Evolutionary conservation across 768 basidiomycete genomes (phyloP), one percentile per base, ranked within the genome.

Genomic region (Clitopilus hobsonii): DNA sequence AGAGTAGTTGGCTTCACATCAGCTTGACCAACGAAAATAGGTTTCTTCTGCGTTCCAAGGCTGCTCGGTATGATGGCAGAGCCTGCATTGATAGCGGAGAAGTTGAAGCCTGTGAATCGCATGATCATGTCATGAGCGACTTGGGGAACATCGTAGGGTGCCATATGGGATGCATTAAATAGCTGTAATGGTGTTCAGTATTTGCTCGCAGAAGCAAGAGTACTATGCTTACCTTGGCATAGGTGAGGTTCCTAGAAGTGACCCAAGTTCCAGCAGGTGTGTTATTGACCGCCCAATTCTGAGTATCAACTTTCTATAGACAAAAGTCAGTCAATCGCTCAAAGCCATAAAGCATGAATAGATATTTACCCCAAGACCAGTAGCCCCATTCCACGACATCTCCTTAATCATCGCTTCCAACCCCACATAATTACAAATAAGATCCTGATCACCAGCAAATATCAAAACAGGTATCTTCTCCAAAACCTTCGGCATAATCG

Each of bases 51-150:
- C 6, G 77, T 76, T 11, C 95, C 97, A 24, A 99, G 77, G 32
- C 81, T 83, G 56, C 89, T 92, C 13, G 92, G 87, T 54, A 95
- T 88, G 51, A 72, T 77, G 2, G 92, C 93, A 0, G 91, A 86
- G 27, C 89, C 86, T 22, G 89, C 93, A 1, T 86, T 75, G 55
- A 98, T 80, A 1, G 84, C 79, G 23, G 87, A 81, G 62, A 96
- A 91, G 73, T 98, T 88, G 56, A 94, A 84, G 51, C 84, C 88
- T 87, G 98, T 92, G 75, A 99, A 99, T 13, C 97, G 91, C 36
- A 97, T 83, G 61, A 99, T 96, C 97, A 98, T 98, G 69, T 99
- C 97, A 68, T 98, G 94, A 3, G 95, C 78, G 18, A 88, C 84
- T 51, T 91, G 81, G 0, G 94, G 95, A 11, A 89, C 76, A 69